These are phyloP conservation scores for Xylariales sp. DNA, from an alignment of 2,329 filamentous ascomycete genomes.

Conservation along the genomic window DNA sequence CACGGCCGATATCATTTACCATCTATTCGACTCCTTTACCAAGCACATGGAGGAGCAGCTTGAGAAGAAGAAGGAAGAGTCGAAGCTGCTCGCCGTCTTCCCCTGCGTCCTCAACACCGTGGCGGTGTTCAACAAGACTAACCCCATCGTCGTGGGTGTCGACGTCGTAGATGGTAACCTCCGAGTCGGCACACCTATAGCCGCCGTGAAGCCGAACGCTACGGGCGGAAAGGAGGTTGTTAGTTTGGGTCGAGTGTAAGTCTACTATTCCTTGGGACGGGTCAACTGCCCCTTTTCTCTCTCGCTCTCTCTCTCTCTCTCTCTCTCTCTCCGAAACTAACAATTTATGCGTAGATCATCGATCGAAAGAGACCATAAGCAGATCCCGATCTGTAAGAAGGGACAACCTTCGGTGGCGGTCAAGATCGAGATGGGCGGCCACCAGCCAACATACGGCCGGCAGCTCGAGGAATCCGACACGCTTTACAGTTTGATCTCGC, in stretches of 20 bases:
- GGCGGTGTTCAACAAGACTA: constrained; percentile 98
- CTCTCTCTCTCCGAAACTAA: constrained; percentile 44
- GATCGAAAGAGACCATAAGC: constrained; percentile 98
- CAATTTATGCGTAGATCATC: constrained; percentile 71
- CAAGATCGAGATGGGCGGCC: constrained; percentile 93
- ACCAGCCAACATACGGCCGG: constrained; percentile 93
- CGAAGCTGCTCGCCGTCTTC: constrained; percentile 95
- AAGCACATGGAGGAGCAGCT: constrained; percentile 90
- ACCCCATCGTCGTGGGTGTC: constrained; percentile 93
- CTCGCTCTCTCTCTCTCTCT: background rate
- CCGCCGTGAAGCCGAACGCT: constrained; percentile 84
- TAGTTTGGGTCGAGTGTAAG: constrained; percentile 90
- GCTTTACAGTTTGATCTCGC: constrained; percentile 88
- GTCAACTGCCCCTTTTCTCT: background rate
- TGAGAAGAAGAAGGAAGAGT: constrained; percentile 95
- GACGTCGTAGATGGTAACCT: constrained; percentile 94
- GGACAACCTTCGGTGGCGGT: constrained; percentile 96
- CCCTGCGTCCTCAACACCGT: constrained; percentile 91
- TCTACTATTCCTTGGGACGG: constrained; percentile 44
- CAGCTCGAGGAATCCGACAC: constrained; percentile 92
- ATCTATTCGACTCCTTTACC: constrained; percentile 96
- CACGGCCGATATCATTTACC: constrained; percentile 98
- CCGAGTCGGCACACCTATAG: constrained; percentile 87
- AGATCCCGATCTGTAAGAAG: constrained; percentile 91
- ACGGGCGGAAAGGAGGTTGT: constrained; percentile 86